These are phyloP conservation scores for Phytophthora quininea DNA, from an alignment of 352 stramenopile species.

Conservation along the genomic window DNA sequence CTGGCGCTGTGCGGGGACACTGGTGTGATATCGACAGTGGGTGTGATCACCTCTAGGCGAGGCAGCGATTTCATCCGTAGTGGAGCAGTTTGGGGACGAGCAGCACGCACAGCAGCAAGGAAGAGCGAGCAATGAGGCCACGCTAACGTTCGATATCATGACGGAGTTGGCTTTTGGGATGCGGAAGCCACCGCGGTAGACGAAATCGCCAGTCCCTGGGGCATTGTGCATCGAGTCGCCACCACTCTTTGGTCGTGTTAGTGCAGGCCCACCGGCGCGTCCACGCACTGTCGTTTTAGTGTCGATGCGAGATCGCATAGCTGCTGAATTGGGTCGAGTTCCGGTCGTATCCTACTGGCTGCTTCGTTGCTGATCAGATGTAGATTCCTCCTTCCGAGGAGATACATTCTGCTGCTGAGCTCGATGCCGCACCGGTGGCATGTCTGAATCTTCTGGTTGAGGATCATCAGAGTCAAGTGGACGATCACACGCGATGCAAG, in stretches of 20 bases:
- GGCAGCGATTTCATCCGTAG: constrained; percentile 60
- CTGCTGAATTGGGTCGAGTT: constrained; percentile 20
- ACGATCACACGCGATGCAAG: constrained; percentile 70
- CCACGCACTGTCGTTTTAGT: constrained; percentile 52
- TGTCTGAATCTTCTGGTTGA: constrained; percentile 11
- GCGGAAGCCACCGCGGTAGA: constrained; percentile 69
- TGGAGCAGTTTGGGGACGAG: constrained; percentile 54
- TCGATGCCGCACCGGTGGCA: constrained; percentile 12
- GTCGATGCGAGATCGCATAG: constrained; percentile 49
- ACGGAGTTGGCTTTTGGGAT: constrained; percentile 39
- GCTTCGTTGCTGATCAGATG: constrained; percentile 35
- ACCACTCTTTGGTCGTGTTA: constrained; percentile 36
- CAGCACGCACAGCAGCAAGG: constrained; percentile 22
- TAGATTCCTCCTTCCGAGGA: constrained; percentile 13
- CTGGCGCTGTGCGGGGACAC: neutral
- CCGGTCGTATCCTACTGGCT: neutral
- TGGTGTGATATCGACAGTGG: neutral
- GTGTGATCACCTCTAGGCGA: constrained; percentile 28
- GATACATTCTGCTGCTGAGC: constrained; percentile 11
- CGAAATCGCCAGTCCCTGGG: constrained; percentile 50
- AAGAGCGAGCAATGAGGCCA: constrained; percentile 21
- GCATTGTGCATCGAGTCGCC: constrained; percentile 44
- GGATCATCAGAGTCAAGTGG: constrained; percentile 48
- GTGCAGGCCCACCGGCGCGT: constrained; percentile 37
- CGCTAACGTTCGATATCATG: constrained; percentile 16